These are phyloP conservation scores for Colletotrichum simmondsii DNA, from an alignment of 2,329 filamentous ascomycete species.

Conservation along the genomic window DNA sequence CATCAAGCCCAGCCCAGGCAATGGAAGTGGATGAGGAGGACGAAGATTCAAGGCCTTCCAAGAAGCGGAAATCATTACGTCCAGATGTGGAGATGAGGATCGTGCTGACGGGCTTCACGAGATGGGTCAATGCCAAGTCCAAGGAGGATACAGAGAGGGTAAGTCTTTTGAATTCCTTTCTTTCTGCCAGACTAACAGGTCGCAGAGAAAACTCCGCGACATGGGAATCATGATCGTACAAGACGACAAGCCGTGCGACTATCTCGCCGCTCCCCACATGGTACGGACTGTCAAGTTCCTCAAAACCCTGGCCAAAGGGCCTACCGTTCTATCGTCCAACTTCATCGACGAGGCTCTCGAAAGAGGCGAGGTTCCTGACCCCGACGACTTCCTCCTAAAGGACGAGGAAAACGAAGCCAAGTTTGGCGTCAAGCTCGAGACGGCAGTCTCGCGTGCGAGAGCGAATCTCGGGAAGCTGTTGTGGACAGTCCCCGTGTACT, in stretches of 20 bases:
- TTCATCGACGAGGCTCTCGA: conserved; percentile 85
- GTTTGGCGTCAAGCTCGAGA: conserved; percentile 75
- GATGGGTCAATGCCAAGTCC: conserved; percentile 79
- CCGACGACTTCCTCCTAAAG: conserved; percentile 73
- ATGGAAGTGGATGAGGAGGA: conserved; percentile 53
- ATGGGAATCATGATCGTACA: conserved; percentile 85
- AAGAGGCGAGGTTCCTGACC: conserved; percentile 70
- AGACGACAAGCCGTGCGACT: conserved; percentile 81
- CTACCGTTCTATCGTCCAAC: conserved; percentile 78
- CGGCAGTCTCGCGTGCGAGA: conserved; percentile 76
- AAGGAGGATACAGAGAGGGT: conserved; percentile 86
- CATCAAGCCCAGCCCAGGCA: conserved; percentile 32
- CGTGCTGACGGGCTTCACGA: conserved; percentile 84
- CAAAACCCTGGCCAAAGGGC: conserved; percentile 83
- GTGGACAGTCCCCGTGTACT: conserved; percentile 82
- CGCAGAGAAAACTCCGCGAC: conserved; percentile 80
- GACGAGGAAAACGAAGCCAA: conserved; percentile 80
- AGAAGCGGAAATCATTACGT: conserved; percentile 70
- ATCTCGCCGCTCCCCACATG: conserved; percentile 87
- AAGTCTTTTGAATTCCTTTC: conserved; percentile 47
- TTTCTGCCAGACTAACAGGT: conserved; percentile 35
- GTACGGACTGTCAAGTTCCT: conserved; percentile 96
- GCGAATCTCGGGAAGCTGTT: conserved; percentile 82
- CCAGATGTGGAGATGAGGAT: conserved; percentile 79
- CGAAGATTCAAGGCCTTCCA: conserved; percentile 62